Evolutionary conservation across 495 filamentous ascomycete species (phyloP), one percentile per base, ranked within the genome.

Genomic region (Neurospora sp.): DNA sequence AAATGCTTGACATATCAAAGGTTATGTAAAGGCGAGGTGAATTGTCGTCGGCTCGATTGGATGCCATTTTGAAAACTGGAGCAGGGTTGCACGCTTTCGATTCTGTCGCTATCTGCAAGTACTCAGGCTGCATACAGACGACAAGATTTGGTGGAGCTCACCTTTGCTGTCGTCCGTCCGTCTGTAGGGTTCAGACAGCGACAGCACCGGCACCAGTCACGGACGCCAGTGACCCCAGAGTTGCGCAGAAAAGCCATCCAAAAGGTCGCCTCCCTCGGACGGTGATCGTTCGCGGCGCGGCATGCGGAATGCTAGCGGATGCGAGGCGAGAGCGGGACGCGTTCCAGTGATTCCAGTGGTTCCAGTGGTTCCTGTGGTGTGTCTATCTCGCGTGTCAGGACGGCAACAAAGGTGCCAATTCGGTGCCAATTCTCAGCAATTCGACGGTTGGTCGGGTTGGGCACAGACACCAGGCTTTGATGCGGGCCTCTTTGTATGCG

Each of bases 401-500:
- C 69, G 72, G 79, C 78, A 79, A 79, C 75, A 79, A 75, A 77
- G 27, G 22, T 31, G 53, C 53, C 53, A 61, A 61, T 61, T 61
- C 53, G 53, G 53, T 65, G 53, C 76, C 75, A 78, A 76, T 77
- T 68, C 31, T 76, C 53, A 65, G 53, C 22, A 16, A 65, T 65
- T 37, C 53, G 27, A 35, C 53, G 53, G 53, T 65, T 65, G 53
- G 53, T 78, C 72, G 76, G 53, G 73, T 78, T 80, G 78, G 78
- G 76, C 73, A 77, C 71, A 68, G 77, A 78, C 70, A 74, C 71
- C 41, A 27, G 70, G 69, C 71, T 71, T 75, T 76, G 74, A 73
- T 70, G 78, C 79, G 76, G 80, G 80, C 79, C 80, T 77, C 76
- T 31, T 59, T 68, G 75, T 82, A 82, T 82, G 80, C 80, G 80